A percentile compares a stretch with the other conserved stretches of the same genome.
Evolutionary conservation across 495 filamentous ascomycete genomes (phyloP).

Genomic region (Trichoderma orchidacearum): DNA sequence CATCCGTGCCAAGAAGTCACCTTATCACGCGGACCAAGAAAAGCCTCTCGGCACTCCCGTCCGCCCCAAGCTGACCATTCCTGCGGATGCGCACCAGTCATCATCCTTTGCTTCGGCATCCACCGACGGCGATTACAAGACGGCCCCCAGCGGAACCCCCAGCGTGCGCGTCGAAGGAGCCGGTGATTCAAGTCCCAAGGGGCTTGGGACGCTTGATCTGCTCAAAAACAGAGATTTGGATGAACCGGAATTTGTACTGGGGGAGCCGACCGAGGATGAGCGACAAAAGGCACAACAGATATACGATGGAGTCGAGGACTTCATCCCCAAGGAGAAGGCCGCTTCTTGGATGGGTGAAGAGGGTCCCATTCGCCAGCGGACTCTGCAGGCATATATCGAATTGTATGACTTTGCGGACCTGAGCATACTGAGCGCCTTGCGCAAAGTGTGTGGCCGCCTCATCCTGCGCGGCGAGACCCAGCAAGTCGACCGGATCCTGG

Average conservation of each 20-base stretch:
- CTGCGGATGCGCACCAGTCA: conserved; percentile 23
- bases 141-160: conserved; percentile 30
- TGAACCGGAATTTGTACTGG: conserved; percentile 31
- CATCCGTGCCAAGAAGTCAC: background rate
- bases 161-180: conserved; percentile 14
- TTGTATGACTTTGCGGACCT: conserved; percentile 75
- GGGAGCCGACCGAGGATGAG: conserved; percentile 49
- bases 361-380: conserved; percentile 47
- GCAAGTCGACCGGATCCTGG: conserved; percentile 88
- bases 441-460: conserved; percentile 69
- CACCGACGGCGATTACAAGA: conserved; percentile 28
- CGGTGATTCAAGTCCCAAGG: conserved; percentile 13
- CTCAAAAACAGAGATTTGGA: conserved; percentile 27
- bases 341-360: conserved; percentile 83
- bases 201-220: conserved; percentile 4
- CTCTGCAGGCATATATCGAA: conserved; percentile 78
- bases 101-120: conserved; percentile 25
- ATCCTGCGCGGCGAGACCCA: conserved; percentile 87
- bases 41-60: background rate
- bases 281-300: conserved; percentile 65
- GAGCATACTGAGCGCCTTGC: conserved; percentile 68
- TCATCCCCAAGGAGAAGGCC: conserved; percentile 60
- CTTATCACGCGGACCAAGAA: background rate
- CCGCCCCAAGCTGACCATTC: conserved; percentile 19
- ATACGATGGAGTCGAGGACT: conserved; percentile 73